These are phyloP conservation scores for Mycotypha africana DNA, from an alignment of 371 early-diverging fungal species.

Conservation along the genomic window DNA sequence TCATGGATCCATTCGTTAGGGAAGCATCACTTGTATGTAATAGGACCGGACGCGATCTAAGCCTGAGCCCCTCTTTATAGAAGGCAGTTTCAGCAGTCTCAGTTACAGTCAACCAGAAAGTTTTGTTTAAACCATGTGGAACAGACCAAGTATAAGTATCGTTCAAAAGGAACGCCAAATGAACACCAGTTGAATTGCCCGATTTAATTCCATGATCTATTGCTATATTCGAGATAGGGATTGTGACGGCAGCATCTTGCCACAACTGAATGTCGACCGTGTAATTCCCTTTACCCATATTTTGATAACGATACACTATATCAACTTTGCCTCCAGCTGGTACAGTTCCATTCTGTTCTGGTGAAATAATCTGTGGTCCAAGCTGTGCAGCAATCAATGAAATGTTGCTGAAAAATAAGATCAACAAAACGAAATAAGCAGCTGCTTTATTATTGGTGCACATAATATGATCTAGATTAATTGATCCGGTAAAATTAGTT, in stretches of 20 bases:
- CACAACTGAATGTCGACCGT: slow-evolving; percentile 21
- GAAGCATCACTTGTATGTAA: slow-evolving; percentile 20
- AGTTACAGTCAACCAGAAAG: slow-evolving; percentile 20
- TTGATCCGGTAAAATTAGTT: too few species aligned
- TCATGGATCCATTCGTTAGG: too few species aligned
- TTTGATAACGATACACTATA: slow-evolving; percentile 21
- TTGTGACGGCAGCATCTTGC: slow-evolving; percentile 15
- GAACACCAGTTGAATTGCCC: slow-evolving; percentile 23
- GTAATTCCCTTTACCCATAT: slow-evolving; percentile 23
- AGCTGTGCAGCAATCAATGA: slow-evolving; percentile 13
- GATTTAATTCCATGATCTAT: slow-evolving; percentile 9
- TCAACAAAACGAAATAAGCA: too few species aligned
- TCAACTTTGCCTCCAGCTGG: slow-evolving; percentile 13
- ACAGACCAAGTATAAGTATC: slow-evolving; percentile 22
- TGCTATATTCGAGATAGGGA: slow-evolving; percentile 13
- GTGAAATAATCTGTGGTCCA: slow-evolving; percentile 16
- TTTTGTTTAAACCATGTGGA: slow-evolving; percentile 19
- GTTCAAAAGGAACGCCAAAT: slow-evolving; percentile 7
- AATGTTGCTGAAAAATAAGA: too few species aligned
- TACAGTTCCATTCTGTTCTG: slow-evolving; percentile 19
- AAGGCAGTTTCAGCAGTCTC: slow-evolving; percentile 8
- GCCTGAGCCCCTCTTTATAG: slow-evolving; percentile 2
- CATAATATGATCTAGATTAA: too few species aligned
- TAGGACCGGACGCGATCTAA: slow-evolving; percentile 20
- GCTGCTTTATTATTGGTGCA: too few species aligned